Base-by-base conservation (phyloP, 2,329 filamentous ascomycete genomes). In the Ophiognomonia clavigignenti-juglandacearum region DNA sequence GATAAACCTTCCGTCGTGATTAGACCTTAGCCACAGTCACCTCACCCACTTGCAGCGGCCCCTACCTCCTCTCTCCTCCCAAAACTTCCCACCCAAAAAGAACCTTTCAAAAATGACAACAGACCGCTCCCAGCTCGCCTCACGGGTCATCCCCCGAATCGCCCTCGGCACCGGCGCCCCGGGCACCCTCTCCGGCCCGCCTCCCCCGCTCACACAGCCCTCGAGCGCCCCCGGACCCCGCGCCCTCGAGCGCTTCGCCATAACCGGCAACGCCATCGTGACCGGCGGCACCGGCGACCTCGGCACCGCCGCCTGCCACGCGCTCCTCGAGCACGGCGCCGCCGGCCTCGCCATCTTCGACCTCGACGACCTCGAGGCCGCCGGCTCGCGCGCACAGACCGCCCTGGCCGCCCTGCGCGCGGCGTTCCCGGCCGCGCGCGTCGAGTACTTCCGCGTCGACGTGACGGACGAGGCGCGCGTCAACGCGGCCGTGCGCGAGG, bases 291-390 rank as follows among this genome's bases (percentile, higher is more conserved):
- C 80, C 13, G 85, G 85, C 4, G 80, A 75, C 10, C 68, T 86
- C 0, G 83, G 79, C 6, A 69, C 83, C 8, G 69, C 72, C 46
- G 73, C 75, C 23, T 76, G 76, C 1, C 67, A 73, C 38, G 83
- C 83, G 2, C 72, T 88, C 18, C 79, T 88, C 31, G 82, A 88
- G 62, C 84, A 88, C 57, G 84, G 84, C 7, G 67, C 80, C 2
- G 60, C 66, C 0, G 78, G 77, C 3, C 65, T 86, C 10, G 72
- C 72, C 35, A 71, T 88, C 24, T 77, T 85, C 58, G 83, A 87
- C 59, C 58, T 83, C 11, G 66, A 75, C 55, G 58, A 47, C 50
- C 59, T 6, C 11, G 39, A 36, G 38, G 50, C 46, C 3, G 47
- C 53, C 26, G 53, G 52, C 19, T 62, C 68, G 22, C 70, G 83